Evolutionary conservation across 805 yeast species (phyloP), one percentile per base, ranked within the genome.

Genomic region (Lipomyces sp.): DNA sequence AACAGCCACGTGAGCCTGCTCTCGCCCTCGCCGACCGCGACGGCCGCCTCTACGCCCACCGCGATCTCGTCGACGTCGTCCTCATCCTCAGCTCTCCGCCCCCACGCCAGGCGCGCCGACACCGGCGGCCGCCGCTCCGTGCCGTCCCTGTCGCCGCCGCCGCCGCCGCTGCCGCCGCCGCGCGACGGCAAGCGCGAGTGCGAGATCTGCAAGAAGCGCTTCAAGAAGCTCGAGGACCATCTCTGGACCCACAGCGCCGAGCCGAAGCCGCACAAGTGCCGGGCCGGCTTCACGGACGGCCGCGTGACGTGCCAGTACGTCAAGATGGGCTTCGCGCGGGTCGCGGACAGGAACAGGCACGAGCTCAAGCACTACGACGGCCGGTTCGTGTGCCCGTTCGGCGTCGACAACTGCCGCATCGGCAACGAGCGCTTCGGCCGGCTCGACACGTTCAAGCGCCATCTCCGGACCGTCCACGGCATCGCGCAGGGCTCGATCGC

Each of bases 191-290:
- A 51, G 23, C 48, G 41, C 16, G 43, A 26, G 24, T 51, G 56
- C 35, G 29, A 28, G 46, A 42, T 51, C 21, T 51, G 56, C 47
- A 43, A 41, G 28, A 51, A 51, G 24, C 46, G 46, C 18, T 51
- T 51, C 52, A 51, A 47, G 22, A 51, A 51, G 24, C 44, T 51
- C 26, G 53, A 51, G 18, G 56, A 51, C 23, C 56, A 51, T 26
- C 36, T 51, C 3, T 51, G 56, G 56, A 51, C 56, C 2, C 56
- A 51, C 39, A 41, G 49, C 1, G 32, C 42, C 4, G 49, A 51
- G 33, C 56, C 56, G 22, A 47, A 48, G 19, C 56, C 56, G 8
- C 53, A 51, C 37, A 51, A 48, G 39, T 51, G 56, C 21, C 56
- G 56, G 31, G 56, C 56, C 10, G 56, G 49, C 28, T 35, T 23